Evolutionary conservation across 306 rosid genomes (phyloP).

Genomic region (Arachis stenosperma): DNA sequence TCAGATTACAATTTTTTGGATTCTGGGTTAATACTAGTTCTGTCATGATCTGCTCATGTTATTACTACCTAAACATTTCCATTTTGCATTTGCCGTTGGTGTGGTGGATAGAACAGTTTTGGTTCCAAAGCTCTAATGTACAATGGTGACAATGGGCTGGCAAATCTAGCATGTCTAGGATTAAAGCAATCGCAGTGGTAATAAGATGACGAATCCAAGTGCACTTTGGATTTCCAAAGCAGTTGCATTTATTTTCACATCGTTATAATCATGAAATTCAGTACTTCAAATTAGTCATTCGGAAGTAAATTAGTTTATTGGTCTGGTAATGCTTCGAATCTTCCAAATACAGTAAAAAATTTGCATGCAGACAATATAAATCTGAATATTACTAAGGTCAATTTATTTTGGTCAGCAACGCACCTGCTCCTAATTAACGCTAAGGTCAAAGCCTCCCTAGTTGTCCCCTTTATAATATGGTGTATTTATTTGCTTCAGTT

Average conservation of each 20-base stretch:
- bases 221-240: constrained; percentile 9
- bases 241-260: constrained; percentile 13
- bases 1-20: constrained; percentile 14
- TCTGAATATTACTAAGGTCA: too few relatives aligned
- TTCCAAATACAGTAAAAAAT: too few relatives aligned
- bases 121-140: not conserved
- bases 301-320: not conserved
- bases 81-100: constrained; percentile 21
- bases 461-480: too few relatives aligned
- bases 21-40: constrained; percentile 23
- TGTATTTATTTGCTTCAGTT: too few relatives aligned
- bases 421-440: not conserved
- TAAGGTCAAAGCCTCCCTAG: not conserved
- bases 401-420: not conserved
- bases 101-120: not conserved
- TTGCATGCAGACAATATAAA: too few relatives aligned
- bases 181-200: not conserved
- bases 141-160: not conserved
- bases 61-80: too few relatives aligned
- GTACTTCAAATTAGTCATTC: not conserved
- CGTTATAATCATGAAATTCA: not conserved
- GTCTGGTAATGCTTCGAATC: not conserved
- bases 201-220: not conserved
- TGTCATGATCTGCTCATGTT: constrained; percentile 6
- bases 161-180: too few relatives aligned